Evolutionary conservation across 305 asterid genomes (phyloP).

Genomic region (Plantago rigida): DNA sequence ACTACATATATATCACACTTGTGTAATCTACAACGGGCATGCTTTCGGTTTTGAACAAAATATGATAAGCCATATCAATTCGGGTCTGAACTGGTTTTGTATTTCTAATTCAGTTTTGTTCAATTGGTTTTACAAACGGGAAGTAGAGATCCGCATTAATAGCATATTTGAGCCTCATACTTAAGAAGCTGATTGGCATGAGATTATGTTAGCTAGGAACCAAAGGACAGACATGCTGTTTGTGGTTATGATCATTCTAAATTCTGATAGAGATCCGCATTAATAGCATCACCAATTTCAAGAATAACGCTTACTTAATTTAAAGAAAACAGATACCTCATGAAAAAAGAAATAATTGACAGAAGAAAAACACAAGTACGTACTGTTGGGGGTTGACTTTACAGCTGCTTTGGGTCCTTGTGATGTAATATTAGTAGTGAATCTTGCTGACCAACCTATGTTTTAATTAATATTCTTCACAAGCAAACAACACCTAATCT

Average conservation of each 20-base stretch:
- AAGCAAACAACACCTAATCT: constrained; percentile 26
- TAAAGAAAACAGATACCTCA: background rate
- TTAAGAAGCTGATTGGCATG: too few species aligned
- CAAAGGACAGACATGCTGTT: constrained; percentile 36
- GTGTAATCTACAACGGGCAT: too few species aligned
- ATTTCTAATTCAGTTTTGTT: too few species aligned
- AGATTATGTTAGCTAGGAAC: too few species aligned
- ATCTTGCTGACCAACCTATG: constrained; percentile 41
- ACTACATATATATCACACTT: too few species aligned
- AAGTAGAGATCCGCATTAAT: too few species aligned
- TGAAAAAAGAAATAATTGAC: constrained; percentile 22
- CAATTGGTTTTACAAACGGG: too few species aligned
- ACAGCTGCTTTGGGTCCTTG: constrained; percentile 34
- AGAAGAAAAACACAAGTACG: constrained; percentile 40
- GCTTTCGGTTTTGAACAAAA: too few species aligned
- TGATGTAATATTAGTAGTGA: constrained; percentile 28
- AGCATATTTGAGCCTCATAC: too few species aligned
- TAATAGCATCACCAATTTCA: constrained; percentile 45
- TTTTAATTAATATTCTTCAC: constrained; percentile 35
- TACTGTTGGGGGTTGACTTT: constrained; percentile 66
- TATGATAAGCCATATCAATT: too few species aligned
- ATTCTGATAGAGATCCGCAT: constrained; percentile 44
- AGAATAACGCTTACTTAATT: constrained; percentile 8
- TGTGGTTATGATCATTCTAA: constrained; percentile 23
- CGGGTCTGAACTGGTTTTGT: too few species aligned